Base-by-base conservation (phyloP, 106 monocot genomes). In the Cymbidium sinense region DNA sequence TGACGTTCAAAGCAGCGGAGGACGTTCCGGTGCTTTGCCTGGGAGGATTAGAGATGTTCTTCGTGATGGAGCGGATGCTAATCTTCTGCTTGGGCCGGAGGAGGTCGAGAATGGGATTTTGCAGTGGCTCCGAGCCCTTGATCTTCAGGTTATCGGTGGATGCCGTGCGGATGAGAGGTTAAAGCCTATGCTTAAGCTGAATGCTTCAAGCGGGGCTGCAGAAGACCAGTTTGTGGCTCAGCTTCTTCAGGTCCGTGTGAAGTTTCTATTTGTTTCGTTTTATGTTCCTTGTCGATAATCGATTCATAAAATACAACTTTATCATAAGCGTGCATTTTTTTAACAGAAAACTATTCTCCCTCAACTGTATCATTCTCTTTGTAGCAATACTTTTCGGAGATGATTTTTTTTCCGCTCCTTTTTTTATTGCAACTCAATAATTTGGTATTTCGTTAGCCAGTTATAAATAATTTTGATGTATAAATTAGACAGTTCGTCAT, bases 111-210 rank as follows among this genome's bases (percentile, higher is more conserved):
- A 75, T 25, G 81, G 80, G 25, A 43, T 86, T 81, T 23, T 86
- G 71, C 84, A 55, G 71, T 89, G 87, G 87, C 82, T 91, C 31
- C 87, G 70, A 10, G 91, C 95, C 11, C 83, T 93, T 52, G 93
- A 91, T 88, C 86, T 88, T 50, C 96, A 96, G 74, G 74, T 89
- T 51, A 34, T 94, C 7, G 96, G 96, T 5, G 93, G 94, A 2
- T 96, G 96, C 64, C 87, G 96, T 6, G 88, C 85, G 18, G 93
- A 91, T 43, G 96, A 96, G 81, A 86, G 96, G 82, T 52, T 91
- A 54, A 89, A 83, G 50, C 96, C 93, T 31, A 70, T 93, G 31
- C 84, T 89, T 18, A 88, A 88, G 83, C 55, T 85, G 37, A 85
- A 84, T 73, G 47, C 81, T 52, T 82, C 85, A 1, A 77, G 61